phyloP scores from a whole-genome alignment of 345 rosid genomes.

The Pseudoturritis turrita region DNA sequence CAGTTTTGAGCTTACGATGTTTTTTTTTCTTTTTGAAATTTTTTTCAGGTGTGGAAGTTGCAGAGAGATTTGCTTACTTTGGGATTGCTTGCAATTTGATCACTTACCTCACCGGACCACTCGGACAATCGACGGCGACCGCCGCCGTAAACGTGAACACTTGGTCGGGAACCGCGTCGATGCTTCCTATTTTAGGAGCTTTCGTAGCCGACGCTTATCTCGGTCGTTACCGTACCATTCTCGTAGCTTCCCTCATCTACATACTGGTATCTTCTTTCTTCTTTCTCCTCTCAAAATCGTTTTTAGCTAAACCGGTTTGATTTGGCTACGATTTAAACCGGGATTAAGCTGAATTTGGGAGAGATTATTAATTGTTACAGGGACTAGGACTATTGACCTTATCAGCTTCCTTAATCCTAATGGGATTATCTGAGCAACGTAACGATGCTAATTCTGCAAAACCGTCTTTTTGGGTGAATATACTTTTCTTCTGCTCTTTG shows the following conservation, averaged over 20 bases:
- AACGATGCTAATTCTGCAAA: neutral
- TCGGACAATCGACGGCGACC: slow-evolving; percentile 40
- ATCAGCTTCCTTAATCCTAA: slow-evolving; percentile 47
- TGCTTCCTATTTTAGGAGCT: slow-evolving; percentile 47
- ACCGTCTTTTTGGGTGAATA: slow-evolving; percentile 32
- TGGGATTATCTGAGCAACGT: slow-evolving; percentile 34
- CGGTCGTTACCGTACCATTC: slow-evolving; percentile 50
- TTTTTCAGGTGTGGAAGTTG: slow-evolving; percentile 41
- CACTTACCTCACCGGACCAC: slow-evolving; percentile 43
- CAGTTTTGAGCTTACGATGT: no score
- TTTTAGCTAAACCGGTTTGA: neutral
- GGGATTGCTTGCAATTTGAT: slow-evolving; percentile 43
- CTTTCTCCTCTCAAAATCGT: neutral
- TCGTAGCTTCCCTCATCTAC: slow-evolving; percentile 38
- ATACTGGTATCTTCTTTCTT: slow-evolving; percentile 15
- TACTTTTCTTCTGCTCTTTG: slow-evolving; percentile 21
- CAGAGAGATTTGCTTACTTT: slow-evolving; percentile 45
- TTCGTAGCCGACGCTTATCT: slow-evolving; percentile 47
- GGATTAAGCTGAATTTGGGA: neutral
- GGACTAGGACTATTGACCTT: slow-evolving; percentile 57
- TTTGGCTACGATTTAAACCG: neutral
- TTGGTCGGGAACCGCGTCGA: slow-evolving; percentile 41
- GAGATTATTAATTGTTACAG: slow-evolving; percentile 28
- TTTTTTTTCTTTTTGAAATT: neutral
- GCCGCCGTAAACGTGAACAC: slow-evolving; percentile 50